Evolutionary conservation across 148 eudicot genomes (phyloP), one percentile per base, ranked within the genome.

Genomic region (Fagopyrum esculentum): DNA sequence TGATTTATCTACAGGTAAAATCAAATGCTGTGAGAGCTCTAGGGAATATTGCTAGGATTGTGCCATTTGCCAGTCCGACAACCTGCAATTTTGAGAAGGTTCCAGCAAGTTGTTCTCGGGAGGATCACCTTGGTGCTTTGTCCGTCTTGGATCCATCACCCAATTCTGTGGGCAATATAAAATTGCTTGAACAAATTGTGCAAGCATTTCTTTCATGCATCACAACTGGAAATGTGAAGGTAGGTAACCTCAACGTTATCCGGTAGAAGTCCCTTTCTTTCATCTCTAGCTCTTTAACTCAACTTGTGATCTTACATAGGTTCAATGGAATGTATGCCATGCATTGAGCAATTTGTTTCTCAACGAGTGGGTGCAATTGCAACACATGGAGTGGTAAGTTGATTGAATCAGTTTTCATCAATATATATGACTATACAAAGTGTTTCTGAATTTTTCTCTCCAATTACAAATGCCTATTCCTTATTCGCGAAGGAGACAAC

Each of bases 1-100:
- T 45, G 1, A 40, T 40, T 40, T 40, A 12, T 66, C 71, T n/a
- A 66, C 82, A 93, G 97, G 83, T 95, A 19, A 95, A 92, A 82
- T 93, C 98, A 78, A 95, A 95, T 86, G 97, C 96, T 78, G 98
- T 95, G 77, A 89, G 98, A 78, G 98, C 96, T 74, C 86, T 95
- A 5, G 98, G 98, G 59, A 89, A 90, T 79, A 90, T 95, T 78
- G 87, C 96, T 45, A 87, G 97, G 81, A 85, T 81, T 74, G 83
- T 90, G 68, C 89, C 77, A 60, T 90, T 90, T 79, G 45, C 83
- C 6, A 80, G 80, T 79, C 78, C 73, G 56, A 73, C 50, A 76
- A 75, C 45, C 56, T 71, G 60, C 45, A 75, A 76, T 50, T 61
- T 73, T 47, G 78, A 74, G 19, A 47, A n/a, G 6, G 40, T 57